Evolutionary conservation across 2,329 filamentous ascomycete genomes (phyloP), one percentile per base, ranked within the genome.

Genomic region (Penicillium sp.): DNA sequence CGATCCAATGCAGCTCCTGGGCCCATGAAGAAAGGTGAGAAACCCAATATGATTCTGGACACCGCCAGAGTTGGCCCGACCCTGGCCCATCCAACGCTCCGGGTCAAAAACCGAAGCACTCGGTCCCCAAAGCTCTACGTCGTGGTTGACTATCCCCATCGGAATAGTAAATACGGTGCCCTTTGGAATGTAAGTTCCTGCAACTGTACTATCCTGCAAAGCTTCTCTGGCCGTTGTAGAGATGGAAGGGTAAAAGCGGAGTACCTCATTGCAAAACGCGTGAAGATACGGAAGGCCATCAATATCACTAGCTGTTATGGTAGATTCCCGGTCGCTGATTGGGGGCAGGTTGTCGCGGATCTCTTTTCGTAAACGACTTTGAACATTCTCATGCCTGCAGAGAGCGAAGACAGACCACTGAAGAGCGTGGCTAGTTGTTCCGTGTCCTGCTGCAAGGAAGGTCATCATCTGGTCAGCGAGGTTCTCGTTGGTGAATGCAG

Each of bases 391-490:
- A 63, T 90, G 72, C 20, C 79, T 78, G 64, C 83, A 83, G n/a
- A 94, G 81, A 47, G 87, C 75, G 67, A 91, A 89, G 7, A 85
- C 73, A 3, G 86, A 82, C 88, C 89, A 93, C n/a, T 85, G 88
- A 67, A 94, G 78, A 18, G 89, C 81, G 1, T 85, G 82, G 1
- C 89, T 84, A 0, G 89, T 92, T 1, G 90, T 93, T 72, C 93
- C 89, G 69, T 93, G 90, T 20, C 87, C 87, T 0, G 91, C 91
- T 0, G 88, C 88, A 4, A 95, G 82, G 75, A 95, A 94, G 0
- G 90, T 94, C 90, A 95, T 94, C 68, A 94, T 83, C 72, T 96
- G 91, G 69, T 94, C 88, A 30, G 91, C 83, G n/a, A 96, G 82
- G 58, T 90, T 85, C 50, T 91, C 88, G 59, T 94, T 89, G 16